These are phyloP conservation scores for Hondaea fermentalgiana DNA, from an alignment of 108 stramenopile genomes.

Conservation along the genomic window DNA sequence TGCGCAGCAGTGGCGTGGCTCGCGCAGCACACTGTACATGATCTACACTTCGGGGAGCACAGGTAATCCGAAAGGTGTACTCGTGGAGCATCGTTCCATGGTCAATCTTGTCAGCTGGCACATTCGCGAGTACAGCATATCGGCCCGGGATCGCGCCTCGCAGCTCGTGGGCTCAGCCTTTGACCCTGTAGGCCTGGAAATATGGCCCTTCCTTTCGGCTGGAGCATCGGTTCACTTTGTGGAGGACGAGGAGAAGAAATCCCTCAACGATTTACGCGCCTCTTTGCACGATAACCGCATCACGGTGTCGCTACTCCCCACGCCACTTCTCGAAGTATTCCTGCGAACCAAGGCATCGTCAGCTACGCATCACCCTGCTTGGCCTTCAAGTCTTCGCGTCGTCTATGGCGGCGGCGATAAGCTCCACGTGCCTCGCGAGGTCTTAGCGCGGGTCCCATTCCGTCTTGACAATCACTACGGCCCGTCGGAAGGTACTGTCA, in stretches of 20 bases:
- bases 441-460: neutral
- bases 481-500: neutral
- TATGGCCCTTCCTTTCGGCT: neutral
- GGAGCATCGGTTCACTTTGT: constrained; percentile 7
- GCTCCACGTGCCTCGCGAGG: neutral
- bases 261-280: neutral
- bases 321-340: neutral
- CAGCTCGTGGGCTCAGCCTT: constrained; percentile 27
- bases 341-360: neutral
- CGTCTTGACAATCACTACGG: constrained; percentile 16
- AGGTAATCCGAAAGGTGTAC: constrained; percentile 29
- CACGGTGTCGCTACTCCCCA: neutral
- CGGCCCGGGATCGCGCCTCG: neutral
- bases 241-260: neutral
- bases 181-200: constrained; percentile 3
- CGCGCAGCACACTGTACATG: constrained; percentile 18
- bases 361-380: neutral
- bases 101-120: constrained; percentile 11
- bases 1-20: neutral
- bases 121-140: neutral
- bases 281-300: neutral
- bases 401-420: constrained; percentile 7
- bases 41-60: constrained; percentile 33
- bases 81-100: constrained; percentile 20
- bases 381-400: neutral